Evolutionary conservation across 768 basidiomycete genomes (phyloP).

Genomic region (Rhizopogon sp.): DNA sequence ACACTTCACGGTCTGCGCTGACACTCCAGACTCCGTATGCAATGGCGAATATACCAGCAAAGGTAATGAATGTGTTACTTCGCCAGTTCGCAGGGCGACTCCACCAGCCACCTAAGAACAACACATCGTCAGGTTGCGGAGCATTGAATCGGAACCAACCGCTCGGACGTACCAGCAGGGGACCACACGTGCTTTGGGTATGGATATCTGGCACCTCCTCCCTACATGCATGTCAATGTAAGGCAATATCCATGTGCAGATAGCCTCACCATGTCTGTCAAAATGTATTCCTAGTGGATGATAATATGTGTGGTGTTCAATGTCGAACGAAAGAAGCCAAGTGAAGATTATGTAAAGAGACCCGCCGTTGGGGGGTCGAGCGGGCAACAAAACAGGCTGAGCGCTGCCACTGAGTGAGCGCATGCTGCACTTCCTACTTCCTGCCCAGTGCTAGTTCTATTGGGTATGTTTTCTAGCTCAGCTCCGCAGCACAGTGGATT

Average conservation of each 20-base stretch:
- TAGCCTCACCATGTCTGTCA: background rate
- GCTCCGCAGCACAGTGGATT: too few relatives aligned
- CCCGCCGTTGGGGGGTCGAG: too few relatives aligned
- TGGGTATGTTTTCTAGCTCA: too few relatives aligned
- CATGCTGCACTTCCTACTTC: too few relatives aligned
- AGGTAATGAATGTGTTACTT: conserved; percentile 72
- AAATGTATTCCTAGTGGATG: too few relatives aligned
- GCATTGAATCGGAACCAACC: background rate
- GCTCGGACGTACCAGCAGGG: conserved; percentile 61
- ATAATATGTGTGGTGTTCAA: too few relatives aligned
- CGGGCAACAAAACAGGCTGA: too few relatives aligned
- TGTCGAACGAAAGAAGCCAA: background rate
- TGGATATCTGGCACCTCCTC: conserved; percentile 83
- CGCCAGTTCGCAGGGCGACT: conserved; percentile 87
- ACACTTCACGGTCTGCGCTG: conserved; percentile 78
- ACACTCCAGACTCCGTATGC: conserved; percentile 66
- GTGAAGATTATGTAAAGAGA: background rate
- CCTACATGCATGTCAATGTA: conserved; percentile 34
- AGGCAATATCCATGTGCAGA: background rate
- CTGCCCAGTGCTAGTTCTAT: too few relatives aligned
- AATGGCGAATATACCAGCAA: conserved; percentile 60
- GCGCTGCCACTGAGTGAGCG: too few relatives aligned
- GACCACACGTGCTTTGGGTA: conserved; percentile 96
- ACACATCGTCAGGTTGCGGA: conserved; percentile 1
- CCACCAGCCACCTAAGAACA: conserved; percentile 87